A percentile compares a stretch with the other conserved stretches of the same genome.
These are phyloP conservation scores for Yarrowia galli DNA, from an alignment of 1,139 yeast species.

Conservation along the genomic window DNA sequence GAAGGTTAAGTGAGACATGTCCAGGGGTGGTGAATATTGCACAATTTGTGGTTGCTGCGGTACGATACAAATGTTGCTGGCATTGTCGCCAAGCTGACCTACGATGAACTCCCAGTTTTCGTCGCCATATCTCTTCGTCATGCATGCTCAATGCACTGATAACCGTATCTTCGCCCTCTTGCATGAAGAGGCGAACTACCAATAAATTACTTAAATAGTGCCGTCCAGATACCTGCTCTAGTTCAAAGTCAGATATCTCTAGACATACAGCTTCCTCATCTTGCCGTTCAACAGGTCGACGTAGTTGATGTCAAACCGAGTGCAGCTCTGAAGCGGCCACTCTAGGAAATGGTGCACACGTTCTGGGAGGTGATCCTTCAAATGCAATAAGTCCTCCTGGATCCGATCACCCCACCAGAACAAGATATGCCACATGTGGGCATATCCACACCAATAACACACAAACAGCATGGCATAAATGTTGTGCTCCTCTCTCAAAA, in stretches of 20 bases:
- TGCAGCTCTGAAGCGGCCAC: constrained; percentile 11
- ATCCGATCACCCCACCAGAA: constrained; percentile 30
- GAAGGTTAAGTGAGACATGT: no score
- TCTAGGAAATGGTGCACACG: constrained; percentile 3
- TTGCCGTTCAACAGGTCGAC: constrained; percentile 17
- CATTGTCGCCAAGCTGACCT: no score
- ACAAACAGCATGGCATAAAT: constrained; percentile 10
- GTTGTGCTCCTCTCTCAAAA: neutral
- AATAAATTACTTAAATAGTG: constrained; percentile 6
- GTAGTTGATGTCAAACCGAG: constrained; percentile 11
- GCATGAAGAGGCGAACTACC: neutral
- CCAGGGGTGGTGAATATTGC: no score
- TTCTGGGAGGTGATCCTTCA: constrained; percentile 5
- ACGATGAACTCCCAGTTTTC: no score
- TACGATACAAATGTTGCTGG: no score
- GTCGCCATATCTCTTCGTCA: neutral
- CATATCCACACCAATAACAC: constrained; percentile 19
- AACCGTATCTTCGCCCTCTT: neutral
- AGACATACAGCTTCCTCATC: constrained; percentile 15
- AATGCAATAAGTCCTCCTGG: constrained; percentile 8
- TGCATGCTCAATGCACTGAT: constrained; percentile 1
- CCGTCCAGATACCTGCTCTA: no score
- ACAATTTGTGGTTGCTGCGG: no score
- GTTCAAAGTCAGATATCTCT: no score
- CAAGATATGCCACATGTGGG: constrained; percentile 17